Conservation (phyloP, 2,329 filamentous ascomycete genomes). For the Zymoseptoria passerinii region DNA sequence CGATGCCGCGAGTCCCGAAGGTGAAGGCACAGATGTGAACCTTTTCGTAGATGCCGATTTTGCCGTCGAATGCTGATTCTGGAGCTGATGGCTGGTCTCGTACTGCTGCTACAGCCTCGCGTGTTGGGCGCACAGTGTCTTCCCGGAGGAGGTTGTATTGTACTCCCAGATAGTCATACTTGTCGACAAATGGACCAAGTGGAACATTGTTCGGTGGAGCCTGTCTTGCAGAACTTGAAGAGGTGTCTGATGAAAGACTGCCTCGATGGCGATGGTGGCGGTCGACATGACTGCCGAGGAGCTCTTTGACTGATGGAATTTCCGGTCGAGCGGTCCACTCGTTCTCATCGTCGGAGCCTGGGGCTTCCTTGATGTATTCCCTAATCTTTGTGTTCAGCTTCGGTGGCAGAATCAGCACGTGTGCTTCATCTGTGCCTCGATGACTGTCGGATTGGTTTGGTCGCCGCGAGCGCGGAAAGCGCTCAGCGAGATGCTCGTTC, state of each 20-base stretch:
- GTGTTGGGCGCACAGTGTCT: conserved; percentile 61
- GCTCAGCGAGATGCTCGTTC: conserved; percentile 26
- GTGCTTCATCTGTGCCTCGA: conserved; percentile 3
- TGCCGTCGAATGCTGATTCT: conserved; percentile 42
- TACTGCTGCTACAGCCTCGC: conserved; percentile 55
- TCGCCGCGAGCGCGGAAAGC: conserved; percentile 17
- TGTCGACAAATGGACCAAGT: conserved; percentile 50
- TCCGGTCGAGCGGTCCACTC: conserved; percentile 39
- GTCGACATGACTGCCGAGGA: conserved; percentile 32
- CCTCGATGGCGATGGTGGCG: conserved; percentile 3
- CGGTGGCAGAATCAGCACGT: conserved; percentile 17
- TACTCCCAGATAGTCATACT: conserved; percentile 58
- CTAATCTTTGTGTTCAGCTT: conserved; percentile 22
- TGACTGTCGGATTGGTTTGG: conserved; percentile 1
- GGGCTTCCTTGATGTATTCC: conserved; percentile 20
- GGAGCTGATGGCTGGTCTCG: conserved; percentile 44
- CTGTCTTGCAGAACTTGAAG: conserved; percentile 10
- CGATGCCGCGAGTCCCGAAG: conserved; percentile 54
- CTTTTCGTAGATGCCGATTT: conserved; percentile 59
- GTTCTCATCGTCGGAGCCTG: conserved; percentile 4
- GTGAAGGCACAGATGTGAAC: conserved; percentile 59
- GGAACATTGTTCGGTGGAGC: conserved; percentile 42
- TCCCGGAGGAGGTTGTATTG: conserved; percentile 72
- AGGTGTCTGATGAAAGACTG: conserved; percentile 1
- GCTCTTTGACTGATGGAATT: conserved; percentile 47